Base-by-base conservation (phyloP, 768 basidiomycete species). In the Mycena rosella region DNA sequence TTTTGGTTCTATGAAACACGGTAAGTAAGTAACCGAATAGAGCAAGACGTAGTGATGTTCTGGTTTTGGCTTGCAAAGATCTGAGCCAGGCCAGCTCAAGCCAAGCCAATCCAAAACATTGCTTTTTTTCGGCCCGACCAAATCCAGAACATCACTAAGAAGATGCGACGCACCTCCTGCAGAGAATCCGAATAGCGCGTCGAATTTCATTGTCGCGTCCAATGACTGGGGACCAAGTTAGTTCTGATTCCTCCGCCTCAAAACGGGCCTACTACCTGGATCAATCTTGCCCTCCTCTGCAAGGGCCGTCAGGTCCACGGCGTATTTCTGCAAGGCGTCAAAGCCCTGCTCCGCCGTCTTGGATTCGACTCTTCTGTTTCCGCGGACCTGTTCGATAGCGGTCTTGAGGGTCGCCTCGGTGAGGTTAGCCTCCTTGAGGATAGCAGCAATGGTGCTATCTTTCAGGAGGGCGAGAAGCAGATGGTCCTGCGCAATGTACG, bases 211-310 rank as follows among this genome's bases (percentile, higher is more conserved):
- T 92, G 76, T 97, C 96, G 58, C 95, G 88, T 11, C 96, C 96
- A 63, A 98, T 95, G 30, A 96, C 94, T 5, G n/a, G 30, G n/a
- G 36, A 24, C 42, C n/a, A 34, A 44, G 40, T 32, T 36, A 48
- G 42, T 47, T 47, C 26, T 52, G 34, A 20, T 36, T 4, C 30
- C 38, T 38, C 52, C 14, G 22, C 10, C 30, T 34, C 1, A 42
- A 45, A 13, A 32, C 32, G n/a, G 40, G 15, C 9, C 49, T n/a
- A n/a, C 5, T 47, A 69, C 68, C 69, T 58, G 96, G 96, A 77
- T 98, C 96, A n/a, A 97, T 88, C 78, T 96, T 96, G 17, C 96
- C 96, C 76, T 95, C 93, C 76, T 92, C 91, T 32, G 96, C 96
- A 3, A 96, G 84, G 5, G 92, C 84, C 0, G 96, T 98, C 52